Evolutionary conservation across 164 flowering plant genomes (phyloP), one percentile per base, ranked within the genome.

Genomic region (Protea cynaroides): DNA sequence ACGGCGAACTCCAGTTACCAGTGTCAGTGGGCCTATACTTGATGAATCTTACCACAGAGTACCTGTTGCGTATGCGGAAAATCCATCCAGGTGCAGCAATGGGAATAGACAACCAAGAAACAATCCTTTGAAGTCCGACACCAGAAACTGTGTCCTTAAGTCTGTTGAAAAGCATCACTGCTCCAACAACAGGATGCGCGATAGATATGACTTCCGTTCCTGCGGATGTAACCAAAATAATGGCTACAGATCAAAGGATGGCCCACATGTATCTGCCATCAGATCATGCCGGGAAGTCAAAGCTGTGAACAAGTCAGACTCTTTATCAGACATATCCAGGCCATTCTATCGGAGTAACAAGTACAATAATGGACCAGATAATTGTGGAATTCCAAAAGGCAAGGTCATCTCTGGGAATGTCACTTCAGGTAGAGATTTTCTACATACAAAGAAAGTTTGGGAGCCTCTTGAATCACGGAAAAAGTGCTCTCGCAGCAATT

Each of bases 381-480:
- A 65, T 69, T 69, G 68, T 76, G 85, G 82, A 52, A 79, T 83
- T 71, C 47, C 81, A 36, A 87, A 82, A 75, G 76, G 69, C 73
- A 90, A 76, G 82, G 50, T 55, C 38, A 70, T 49, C 14, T 17
- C 23, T 0, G 79, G 80, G 17, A 81, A 64, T 59, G 75, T 72
- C 4, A 29, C 34, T 78, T 58, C 71, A 65, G 65, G 68, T 56
- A 75, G 82, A 69, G 89, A 81, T 67, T 29, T 69, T 15, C 67
- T 66, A 58, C 76, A 75, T 66, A 65, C 75, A 8, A 88, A 82
- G 86, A 81, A 88, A 79, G 92, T 88, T 38, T 90, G 96, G 98
- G 98, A 89, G 77, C 96, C 96, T 21, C 55, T 79, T 71, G 92
- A 89, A 63, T 74, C 84, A 56, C 79, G 78, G 65, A 86, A 79